phyloP scores from a whole-genome alignment of 2,329 filamentous ascomycete genomes.

The Diplocarpon rosae region DNA sequence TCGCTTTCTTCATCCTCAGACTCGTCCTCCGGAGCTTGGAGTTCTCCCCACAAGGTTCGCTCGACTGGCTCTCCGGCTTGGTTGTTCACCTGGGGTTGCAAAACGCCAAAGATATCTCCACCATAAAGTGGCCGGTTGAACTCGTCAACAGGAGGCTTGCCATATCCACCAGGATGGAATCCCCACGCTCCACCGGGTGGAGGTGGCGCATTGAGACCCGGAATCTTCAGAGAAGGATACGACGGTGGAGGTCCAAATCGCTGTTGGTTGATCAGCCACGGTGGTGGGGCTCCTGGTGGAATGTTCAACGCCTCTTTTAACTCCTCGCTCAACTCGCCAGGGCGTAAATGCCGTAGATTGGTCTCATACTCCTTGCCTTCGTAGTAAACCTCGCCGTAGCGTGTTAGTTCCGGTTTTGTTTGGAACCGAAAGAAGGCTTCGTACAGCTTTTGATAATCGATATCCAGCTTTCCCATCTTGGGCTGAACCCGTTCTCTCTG shows the following conservation, averaged over 20 bases:
- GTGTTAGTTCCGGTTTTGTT: conserved; percentile 85
- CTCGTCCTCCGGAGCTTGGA: conserved; percentile 70
- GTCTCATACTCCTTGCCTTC: conserved; percentile 98
- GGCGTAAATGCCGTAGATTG: conserved; percentile 78
- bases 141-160: conserved; percentile 90
- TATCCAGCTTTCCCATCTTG: conserved; percentile 95
- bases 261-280: conserved; percentile 96
- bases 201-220: conserved; percentile 86
- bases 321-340: conserved; percentile 81
- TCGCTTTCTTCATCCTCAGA: conserved; percentile 60
- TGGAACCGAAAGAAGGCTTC: conserved; percentile 98
- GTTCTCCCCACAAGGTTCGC: conserved; percentile 80
- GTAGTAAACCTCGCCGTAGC: conserved; percentile 98
- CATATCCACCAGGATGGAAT: conserved; percentile 89
- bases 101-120: conserved; percentile 84
- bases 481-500: conserved; percentile 88
- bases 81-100: conserved; percentile 48
- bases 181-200: conserved; percentile 87
- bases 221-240: conserved; percentile 90
- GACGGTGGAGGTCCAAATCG: conserved; percentile 86
- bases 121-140: conserved; percentile 85
- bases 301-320: conserved; percentile 90
- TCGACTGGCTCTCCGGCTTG: conserved; percentile 72
- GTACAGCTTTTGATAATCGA: conserved; percentile 96
- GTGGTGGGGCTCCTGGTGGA: conserved; percentile 81